These are phyloP conservation scores for Aspergillus funiculosus DNA, from an alignment of 495 filamentous ascomycete genomes.

Conservation along the genomic window DNA sequence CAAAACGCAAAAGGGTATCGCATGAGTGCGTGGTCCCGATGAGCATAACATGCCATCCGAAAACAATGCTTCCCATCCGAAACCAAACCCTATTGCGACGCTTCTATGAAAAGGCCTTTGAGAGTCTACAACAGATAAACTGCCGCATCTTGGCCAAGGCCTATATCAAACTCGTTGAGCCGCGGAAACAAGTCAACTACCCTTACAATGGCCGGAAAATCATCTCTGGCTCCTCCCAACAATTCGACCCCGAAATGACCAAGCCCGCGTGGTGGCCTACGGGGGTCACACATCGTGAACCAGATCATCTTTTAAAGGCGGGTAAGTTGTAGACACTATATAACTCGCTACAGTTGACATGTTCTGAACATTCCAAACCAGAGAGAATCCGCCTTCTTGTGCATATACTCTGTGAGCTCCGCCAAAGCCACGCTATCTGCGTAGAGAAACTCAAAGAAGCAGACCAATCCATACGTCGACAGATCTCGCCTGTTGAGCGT, in stretches of 20 bases:
- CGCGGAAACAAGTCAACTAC: constrained; percentile 75
- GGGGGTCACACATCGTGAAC: constrained; percentile 63
- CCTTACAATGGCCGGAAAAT: constrained; percentile 64
- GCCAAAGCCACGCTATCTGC: constrained; percentile 33
- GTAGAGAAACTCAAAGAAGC: constrained; percentile 34
- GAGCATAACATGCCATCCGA: constrained; percentile 28
- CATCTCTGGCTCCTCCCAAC: constrained; percentile 29
- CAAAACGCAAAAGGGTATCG: constrained; percentile 23
- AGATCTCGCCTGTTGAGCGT: constrained; percentile 34
- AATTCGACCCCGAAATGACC: constrained; percentile 36
- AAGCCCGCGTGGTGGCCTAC: constrained; percentile 76
- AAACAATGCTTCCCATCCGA: constrained; percentile 45
- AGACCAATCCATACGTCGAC: constrained; percentile 40
- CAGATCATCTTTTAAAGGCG: constrained; percentile 69
- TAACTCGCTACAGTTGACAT: not conserved
- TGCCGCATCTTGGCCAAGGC: constrained; percentile 64
- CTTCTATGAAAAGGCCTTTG: constrained; percentile 60
- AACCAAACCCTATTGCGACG: constrained; percentile 47
- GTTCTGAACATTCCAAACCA: constrained; percentile 16
- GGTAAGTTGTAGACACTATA: constrained; percentile 38
- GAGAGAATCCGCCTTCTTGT: constrained; percentile 56
- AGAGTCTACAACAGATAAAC: constrained; percentile 64
- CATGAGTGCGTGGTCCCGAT: constrained; percentile 26
- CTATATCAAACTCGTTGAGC: constrained; percentile 74
- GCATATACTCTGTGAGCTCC: constrained; percentile 51